Evolutionary conservation across 768 basidiomycete genomes (phyloP).

Genomic region (Agaricus blazei): DNA sequence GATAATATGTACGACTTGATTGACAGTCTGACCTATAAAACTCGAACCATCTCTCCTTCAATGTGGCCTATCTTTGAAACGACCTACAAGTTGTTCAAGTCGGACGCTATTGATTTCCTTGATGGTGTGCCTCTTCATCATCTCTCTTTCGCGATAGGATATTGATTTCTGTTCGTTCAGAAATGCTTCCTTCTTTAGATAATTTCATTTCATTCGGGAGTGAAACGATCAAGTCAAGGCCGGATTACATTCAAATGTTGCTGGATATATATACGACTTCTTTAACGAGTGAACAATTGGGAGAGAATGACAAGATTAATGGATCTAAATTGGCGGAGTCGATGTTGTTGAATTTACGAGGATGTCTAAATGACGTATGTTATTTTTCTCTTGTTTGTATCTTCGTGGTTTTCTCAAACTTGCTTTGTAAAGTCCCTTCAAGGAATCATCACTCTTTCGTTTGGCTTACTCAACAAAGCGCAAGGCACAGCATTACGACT

Average conservation of each 20-base stretch:
- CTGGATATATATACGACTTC: conserved; percentile 80
- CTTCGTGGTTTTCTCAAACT: neutral
- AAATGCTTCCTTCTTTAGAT: conserved; percentile 85
- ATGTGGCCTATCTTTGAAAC: conserved; percentile 89
- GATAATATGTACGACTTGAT: conserved; percentile 86
- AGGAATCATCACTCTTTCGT: conserved; percentile 56
- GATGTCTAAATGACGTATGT: conserved; percentile 73
- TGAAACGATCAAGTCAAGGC: conserved; percentile 64
- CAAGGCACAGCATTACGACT: conserved; percentile 63
- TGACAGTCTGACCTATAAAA: conserved; percentile 80
- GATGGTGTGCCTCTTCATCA: conserved; percentile 50
- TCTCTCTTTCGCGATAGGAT: neutral
- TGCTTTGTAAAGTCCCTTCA: conserved; percentile 37
- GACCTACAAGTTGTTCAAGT: conserved; percentile 79
- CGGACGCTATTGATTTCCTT: conserved; percentile 80
- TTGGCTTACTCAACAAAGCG: conserved; percentile 53
- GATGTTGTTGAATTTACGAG: conserved; percentile 73
- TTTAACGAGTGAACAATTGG: conserved; percentile 64
- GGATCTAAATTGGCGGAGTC: conserved; percentile 85
- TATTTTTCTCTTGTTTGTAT: neutral
- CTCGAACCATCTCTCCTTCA: conserved; percentile 65
- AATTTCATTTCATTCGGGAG: conserved; percentile 85
- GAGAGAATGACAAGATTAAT: conserved; percentile 79
- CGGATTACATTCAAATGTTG: conserved; percentile 75
- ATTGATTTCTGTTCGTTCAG: conserved; percentile 26